Evolutionary conservation across 2,329 filamentous ascomycete genomes (phyloP), one percentile per base, ranked within the genome.

Genomic region (Trichophyton rubrum): DNA sequence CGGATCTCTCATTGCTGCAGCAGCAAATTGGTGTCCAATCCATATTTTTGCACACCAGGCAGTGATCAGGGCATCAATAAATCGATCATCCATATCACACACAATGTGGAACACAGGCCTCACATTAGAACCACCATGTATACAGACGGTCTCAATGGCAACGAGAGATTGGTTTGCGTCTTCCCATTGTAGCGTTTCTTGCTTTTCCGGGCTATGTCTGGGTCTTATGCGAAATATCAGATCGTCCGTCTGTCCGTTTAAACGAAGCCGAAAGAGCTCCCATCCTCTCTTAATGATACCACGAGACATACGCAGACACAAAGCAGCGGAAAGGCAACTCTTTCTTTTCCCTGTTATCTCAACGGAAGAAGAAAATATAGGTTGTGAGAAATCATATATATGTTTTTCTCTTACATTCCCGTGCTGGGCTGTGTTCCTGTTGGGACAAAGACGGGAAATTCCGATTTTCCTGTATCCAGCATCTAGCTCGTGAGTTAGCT

Each of bases 1-100:
- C 5, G 24, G 22, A 2, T 15, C 8, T 51, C 13, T 24, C 22
- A 9, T 7, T 15, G 24, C 9, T 30, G 9, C 45, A 35, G 56
- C 49, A n/a, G 15, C 30, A 27, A 58, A 27, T 40, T 66, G 63
- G 4, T 51, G 47, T 17, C 41, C 49, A 38, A 59, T 51, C 64
- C 64, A 66, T 30, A 64, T 61, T 56, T 60, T 61, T 33, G 64
- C 63, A 59, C 64, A 66, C 63, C 63, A 64, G 22, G 62, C 63
- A 35, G 62, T 62, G 6, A 66, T 60, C 33, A 66, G 30, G 9
- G 59, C 56, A 59, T 64, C 63, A 24, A 61, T 60, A 55, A 66
- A 58, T n/a, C 33, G 27, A 49, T 64, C 62, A 17, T 60, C 62
- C 30, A 66, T 11, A 22, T 59, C 33, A 15, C 56, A 47, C 6